phyloP scores from a whole-genome alignment of 345 rosid species.

The Salix arbutifolia region DNA sequence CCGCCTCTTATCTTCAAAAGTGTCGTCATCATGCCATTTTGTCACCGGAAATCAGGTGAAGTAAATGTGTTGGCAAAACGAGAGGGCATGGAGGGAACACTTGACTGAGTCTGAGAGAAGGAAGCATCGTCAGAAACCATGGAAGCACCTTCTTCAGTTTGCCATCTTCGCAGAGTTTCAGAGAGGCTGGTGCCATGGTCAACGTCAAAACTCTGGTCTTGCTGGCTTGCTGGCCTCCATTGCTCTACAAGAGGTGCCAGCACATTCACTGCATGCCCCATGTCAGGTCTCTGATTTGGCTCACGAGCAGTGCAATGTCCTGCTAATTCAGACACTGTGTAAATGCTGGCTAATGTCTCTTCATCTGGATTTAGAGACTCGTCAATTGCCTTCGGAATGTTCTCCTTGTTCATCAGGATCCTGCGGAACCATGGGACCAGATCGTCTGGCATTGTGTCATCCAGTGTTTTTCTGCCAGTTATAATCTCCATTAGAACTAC shows the following conservation, averaged over 20 bases:
- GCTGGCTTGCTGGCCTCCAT: slow-evolving; percentile 73
- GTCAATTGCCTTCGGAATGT: slow-evolving; percentile 15
- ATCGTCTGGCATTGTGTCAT: slow-evolving; percentile 19
- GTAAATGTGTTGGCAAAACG: slow-evolving; percentile 59
- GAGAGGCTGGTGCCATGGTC: slow-evolving; percentile 80
- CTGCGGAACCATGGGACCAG: slow-evolving; percentile 27
- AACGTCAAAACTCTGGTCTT: slow-evolving; percentile 53
- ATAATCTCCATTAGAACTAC: slow-evolving; percentile 26
- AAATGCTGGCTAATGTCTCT: slow-evolving; percentile 19
- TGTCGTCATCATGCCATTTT: neutral
- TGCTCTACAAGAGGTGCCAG: slow-evolving; percentile 47
- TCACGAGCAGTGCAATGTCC: slow-evolving; percentile 27
- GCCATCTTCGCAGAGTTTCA: slow-evolving; percentile 82
- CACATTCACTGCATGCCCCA: slow-evolving; percentile 32
- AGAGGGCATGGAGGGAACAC: slow-evolving; percentile 41
- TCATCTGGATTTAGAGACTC: slow-evolving; percentile 14
- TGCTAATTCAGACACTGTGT: slow-evolving; percentile 22
- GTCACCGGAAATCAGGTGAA: slow-evolving; percentile 65
- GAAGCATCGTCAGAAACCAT: slow-evolving; percentile 42
- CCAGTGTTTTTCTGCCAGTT: slow-evolving; percentile 25
- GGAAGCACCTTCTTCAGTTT: slow-evolving; percentile 66
- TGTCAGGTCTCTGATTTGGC: slow-evolving; percentile 25
- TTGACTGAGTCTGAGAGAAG: slow-evolving; percentile 58
- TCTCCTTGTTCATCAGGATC: slow-evolving; percentile 17
- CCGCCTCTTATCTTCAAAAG: neutral